Conservation (phyloP, 208 protist species). For the Crithidia mellificae region DNA sequence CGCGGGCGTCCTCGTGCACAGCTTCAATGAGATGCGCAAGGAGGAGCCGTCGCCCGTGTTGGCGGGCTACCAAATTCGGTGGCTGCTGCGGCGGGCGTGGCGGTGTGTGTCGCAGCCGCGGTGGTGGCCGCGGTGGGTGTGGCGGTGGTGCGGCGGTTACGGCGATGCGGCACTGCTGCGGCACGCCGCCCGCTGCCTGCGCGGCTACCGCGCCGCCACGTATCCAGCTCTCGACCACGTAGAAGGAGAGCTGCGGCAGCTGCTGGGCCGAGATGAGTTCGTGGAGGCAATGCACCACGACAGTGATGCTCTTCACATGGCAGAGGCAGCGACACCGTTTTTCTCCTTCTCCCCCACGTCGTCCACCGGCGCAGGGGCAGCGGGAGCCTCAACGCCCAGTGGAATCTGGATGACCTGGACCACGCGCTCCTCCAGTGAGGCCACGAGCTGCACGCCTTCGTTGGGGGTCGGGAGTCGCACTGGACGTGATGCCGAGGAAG, state of each 20-base stretch:
- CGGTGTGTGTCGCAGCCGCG: slow-evolving; percentile 5
- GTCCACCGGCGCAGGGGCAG: no score
- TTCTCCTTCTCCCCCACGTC: no score
- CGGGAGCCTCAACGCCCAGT: background rate
- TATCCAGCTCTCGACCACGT: slow-evolving; percentile 23
- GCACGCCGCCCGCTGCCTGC: slow-evolving; percentile 14
- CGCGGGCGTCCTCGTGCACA: slow-evolving; percentile 30
- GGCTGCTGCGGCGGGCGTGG: slow-evolving; percentile 4
- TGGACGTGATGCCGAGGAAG: background rate
- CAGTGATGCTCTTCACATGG: no score
- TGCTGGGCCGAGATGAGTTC: slow-evolving; percentile 24
- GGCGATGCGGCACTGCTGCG: slow-evolving; percentile 23
- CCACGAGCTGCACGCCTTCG: background rate
- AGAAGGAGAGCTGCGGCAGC: slow-evolving; percentile 12
- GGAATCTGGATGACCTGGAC: slow-evolving; percentile 15
- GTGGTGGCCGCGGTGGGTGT: slow-evolving; percentile 9
- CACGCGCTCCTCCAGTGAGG: background rate
- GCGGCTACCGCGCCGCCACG: slow-evolving; percentile 14
- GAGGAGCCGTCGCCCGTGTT: slow-evolving; percentile 4
- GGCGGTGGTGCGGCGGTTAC: slow-evolving; percentile 14
- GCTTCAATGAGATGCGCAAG: slow-evolving; percentile 19
- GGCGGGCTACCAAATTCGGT: slow-evolving; percentile 14
- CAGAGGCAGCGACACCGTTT: no score
- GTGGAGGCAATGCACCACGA: slow-evolving; percentile 11
- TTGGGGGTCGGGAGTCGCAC: no score